A percentile compares a stretch with the other conserved stretches of the same genome.
Conservation (phyloP, 129 eudicot genomes). For the Centaurea solstitialis region DNA sequence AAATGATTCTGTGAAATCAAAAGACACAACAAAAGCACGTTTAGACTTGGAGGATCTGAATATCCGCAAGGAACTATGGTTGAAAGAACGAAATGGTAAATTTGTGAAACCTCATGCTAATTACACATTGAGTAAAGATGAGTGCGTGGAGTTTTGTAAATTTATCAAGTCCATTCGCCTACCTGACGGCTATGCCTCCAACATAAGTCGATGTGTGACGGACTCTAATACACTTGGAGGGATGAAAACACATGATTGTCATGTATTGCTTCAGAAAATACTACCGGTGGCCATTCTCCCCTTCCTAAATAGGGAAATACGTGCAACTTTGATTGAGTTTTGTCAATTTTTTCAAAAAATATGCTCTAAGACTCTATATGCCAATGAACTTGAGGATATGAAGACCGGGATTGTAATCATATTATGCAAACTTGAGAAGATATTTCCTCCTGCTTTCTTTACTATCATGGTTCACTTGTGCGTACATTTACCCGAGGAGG, state of each 20-base stretch:
- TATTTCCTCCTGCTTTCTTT: conserved; percentile 13
- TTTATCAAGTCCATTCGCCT: background rate
- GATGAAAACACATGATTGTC: conserved; percentile 8
- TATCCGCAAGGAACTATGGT: background rate
- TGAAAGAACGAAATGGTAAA: background rate
- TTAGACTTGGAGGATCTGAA: conserved; percentile 6
- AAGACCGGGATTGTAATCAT: background rate
- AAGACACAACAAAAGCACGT: conserved; percentile 15
- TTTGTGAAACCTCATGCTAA: background rate
- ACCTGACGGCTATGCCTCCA: conserved; percentile 12
- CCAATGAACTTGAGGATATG: background rate
- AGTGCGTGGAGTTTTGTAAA: conserved; percentile 1
- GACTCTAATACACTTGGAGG: conserved; percentile 3
- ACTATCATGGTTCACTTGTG: conserved; percentile 16
- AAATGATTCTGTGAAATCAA: conserved; percentile 13
- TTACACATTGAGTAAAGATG: conserved; percentile 2
- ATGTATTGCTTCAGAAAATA: conserved; percentile 3
- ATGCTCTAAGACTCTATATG: conserved; percentile 11
- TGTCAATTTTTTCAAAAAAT: conserved; percentile 8
- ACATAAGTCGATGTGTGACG: background rate
- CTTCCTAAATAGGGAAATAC: background rate
- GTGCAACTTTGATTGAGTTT: conserved; percentile 7
- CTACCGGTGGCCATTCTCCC: background rate
- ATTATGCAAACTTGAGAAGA: conserved; percentile 20
- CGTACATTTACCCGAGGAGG: conserved; percentile 12